These are phyloP conservation scores for Phytophthora pisi DNA, from an alignment of 352 stramenopile species.

Conservation along the genomic window DNA sequence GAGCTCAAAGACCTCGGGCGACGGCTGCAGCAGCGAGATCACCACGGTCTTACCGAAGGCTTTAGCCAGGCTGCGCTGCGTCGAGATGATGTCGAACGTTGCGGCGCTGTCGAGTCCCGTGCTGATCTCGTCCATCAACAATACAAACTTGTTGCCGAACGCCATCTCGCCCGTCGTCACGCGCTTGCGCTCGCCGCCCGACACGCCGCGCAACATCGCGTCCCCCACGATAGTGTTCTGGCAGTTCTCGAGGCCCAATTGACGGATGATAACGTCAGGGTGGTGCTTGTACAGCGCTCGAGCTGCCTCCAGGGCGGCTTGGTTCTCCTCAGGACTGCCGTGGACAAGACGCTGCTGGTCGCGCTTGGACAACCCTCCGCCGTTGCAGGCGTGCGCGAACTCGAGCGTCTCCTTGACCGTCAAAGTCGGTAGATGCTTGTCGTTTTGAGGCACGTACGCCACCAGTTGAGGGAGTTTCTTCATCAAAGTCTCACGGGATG, in stretches of 20 bases:
- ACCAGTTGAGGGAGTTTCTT: constrained; percentile 31
- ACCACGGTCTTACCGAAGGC: constrained; percentile 45
- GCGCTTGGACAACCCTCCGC: constrained; percentile 13
- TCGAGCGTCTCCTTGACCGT: constrained; percentile 57
- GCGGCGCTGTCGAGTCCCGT: constrained; percentile 27
- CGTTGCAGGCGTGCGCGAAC: constrained; percentile 46
- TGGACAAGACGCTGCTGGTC: constrained; percentile 32
- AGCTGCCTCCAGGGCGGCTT: constrained; percentile 16
- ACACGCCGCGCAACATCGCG: constrained; percentile 48
- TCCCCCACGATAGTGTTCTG: constrained; percentile 80
- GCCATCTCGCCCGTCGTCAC: constrained; percentile 28
- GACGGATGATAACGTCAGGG: constrained; percentile 17
- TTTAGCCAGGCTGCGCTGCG: constrained; percentile 39
- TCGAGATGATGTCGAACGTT: constrained; percentile 42
- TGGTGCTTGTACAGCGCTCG: constrained; percentile 29
- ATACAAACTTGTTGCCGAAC: constrained; percentile 26
- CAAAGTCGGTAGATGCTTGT: constrained; percentile 64
- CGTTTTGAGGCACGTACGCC: constrained; percentile 47
- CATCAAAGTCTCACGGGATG: constrained; percentile 1
- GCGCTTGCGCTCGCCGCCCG: constrained; percentile 68
- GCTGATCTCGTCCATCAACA: constrained; percentile 34
- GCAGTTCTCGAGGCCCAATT: constrained; percentile 28
- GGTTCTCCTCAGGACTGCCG: constrained; percentile 32
- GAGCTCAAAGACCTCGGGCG: constrained; percentile 89
- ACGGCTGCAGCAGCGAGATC: constrained; percentile 85